Base-by-base conservation (phyloP, 345 rosid species). In the Bruguiera sexangula region DNA sequence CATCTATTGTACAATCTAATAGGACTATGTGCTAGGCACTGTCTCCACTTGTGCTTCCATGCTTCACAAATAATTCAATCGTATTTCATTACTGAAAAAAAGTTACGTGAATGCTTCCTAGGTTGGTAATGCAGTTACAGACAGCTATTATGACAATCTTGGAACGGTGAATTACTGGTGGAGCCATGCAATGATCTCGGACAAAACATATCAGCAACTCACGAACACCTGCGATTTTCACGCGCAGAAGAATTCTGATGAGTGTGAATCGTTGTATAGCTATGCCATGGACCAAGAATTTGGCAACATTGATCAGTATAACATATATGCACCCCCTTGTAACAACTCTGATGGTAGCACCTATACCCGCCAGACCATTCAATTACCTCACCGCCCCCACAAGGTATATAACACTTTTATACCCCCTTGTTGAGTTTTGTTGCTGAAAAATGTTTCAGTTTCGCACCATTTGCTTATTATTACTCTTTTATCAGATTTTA, bases 141-240 rank as follows among this genome's bases (percentile, higher is more conserved):
- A 96, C 75, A 89, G 86, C 73, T 90, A 92, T 76, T 90, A 89
- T 59, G 98, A 96, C 73, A 96, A 92, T 79, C 80, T 92, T 6
- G 99, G 99, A 67, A 96, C 99, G 8, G 99, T 96, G 75, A 85
- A 89, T 27, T 96, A 88, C 61, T 96, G 99, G 98, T 96, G 99
- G 99, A 96, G 98, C 77, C 99, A 96, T 63, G 99, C 99, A 1
- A 96, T 90, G 97, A 96, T 96, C 51, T 96, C 99, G 0, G 99
- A 96, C 37, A 75, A 69, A 70, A 96, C 98, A 2, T 96, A 90
- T 66, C 82, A 69, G 73, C 91, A 90, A 75, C 88, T 96, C 65
- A 80, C 92, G 48, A 86, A 85, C 84, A 83, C 93, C 2, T 96
- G 99, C 11, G 93, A 90, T 78, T 96, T 96, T 63, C 74, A 86